Conservation (phyloP, 2,329 filamentous ascomycete genomes). For the Fusarium oligoseptatum region DNA sequence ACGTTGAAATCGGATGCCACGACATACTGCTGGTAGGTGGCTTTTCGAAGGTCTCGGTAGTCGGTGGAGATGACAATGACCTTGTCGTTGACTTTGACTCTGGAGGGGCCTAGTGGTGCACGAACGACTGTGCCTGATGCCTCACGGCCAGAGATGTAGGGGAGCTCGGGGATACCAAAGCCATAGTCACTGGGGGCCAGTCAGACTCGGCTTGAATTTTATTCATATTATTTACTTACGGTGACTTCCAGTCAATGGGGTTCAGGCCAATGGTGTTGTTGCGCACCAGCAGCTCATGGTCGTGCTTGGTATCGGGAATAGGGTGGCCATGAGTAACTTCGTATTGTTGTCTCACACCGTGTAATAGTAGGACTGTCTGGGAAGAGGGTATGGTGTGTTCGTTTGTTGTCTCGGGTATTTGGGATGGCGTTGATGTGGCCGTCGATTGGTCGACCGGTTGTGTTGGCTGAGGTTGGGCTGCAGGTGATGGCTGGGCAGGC, state of each 20-base stretch:
- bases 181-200: slow-evolving; percentile 70
- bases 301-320: slow-evolving; percentile 55
- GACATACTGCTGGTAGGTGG: slow-evolving; percentile 78
- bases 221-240: slow-evolving; percentile 61
- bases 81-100: slow-evolving; percentile 69
- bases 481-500: not conserved
- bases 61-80: slow-evolving; percentile 79
- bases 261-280: slow-evolving; percentile 77
- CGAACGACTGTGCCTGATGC: slow-evolving; percentile 74
- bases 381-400: slow-evolving; percentile 33
- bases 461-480: slow-evolving; percentile 18
- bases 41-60: slow-evolving; percentile 79
- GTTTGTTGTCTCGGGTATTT: slow-evolving; percentile 13
- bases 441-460: slow-evolving; percentile 1
- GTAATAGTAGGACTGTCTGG: slow-evolving; percentile 64
- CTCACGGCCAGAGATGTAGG: slow-evolving; percentile 78
- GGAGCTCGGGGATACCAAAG: slow-evolving; percentile 76
- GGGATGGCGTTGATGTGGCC: not conserved
- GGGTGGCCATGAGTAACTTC: slow-evolving; percentile 58
- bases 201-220: not conserved
- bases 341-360: slow-evolving; percentile 65
- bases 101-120: slow-evolving; percentile 52
- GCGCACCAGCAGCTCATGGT: slow-evolving; percentile 71
- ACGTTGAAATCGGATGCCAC: slow-evolving; percentile 75
- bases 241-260: slow-evolving; percentile 82